A percentile compares a stretch with the other conserved stretches of the same genome.
Conservation (phyloP, 2,329 filamentous ascomycete species). For the Neofusicoccum sp. region DNA sequence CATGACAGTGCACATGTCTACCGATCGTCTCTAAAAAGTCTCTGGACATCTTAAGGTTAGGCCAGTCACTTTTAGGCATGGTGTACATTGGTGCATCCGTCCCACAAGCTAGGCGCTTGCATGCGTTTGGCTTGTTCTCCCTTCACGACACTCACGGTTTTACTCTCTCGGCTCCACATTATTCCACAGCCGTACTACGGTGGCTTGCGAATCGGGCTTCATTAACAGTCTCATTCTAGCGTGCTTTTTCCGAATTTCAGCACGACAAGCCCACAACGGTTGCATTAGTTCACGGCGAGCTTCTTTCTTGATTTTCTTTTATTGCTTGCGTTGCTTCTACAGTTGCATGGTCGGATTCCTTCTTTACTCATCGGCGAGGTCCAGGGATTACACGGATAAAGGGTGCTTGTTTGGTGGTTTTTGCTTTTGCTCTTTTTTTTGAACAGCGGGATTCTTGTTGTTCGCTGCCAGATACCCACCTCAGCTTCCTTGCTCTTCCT, state of each 20-base stretch:
- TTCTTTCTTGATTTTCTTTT: background rate
- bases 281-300: background rate
- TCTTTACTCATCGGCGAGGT: constrained; percentile 10
- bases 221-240: background rate
- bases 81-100: background rate
- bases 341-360: constrained; percentile 10
- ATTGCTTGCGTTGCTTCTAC: background rate
- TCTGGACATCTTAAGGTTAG: background rate
- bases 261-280: background rate
- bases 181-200: background rate
- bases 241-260: background rate
- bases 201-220: background rate
- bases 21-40: background rate
- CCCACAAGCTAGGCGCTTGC: background rate
- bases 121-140: background rate
- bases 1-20: background rate
- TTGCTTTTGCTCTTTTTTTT: background rate
- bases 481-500: background rate
- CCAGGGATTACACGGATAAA: background rate
- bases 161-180: background rate
- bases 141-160: constrained; percentile 15
- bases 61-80: background rate
- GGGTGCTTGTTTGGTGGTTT: background rate
- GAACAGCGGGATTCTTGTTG: background rate
- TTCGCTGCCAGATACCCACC: constrained; percentile 13